Conservation (phyloP, 805 yeast species). For the Hanseniaspora clermontiae region DNA sequence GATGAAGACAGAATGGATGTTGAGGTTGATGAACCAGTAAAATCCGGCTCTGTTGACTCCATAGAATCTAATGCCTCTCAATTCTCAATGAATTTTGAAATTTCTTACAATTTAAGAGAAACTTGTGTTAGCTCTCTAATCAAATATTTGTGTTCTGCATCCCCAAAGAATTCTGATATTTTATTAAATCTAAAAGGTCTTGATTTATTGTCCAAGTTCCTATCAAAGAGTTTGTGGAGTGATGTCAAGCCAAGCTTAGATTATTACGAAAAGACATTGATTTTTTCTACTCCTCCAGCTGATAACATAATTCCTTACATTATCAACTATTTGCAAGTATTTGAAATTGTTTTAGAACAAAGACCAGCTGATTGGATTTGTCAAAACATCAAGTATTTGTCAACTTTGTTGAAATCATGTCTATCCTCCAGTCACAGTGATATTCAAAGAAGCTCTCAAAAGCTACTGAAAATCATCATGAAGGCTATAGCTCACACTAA, state of each 20-base stretch:
- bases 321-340: conserved; percentile 80
- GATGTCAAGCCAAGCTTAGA: conserved; percentile 77
- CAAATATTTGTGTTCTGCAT: conserved; percentile 74
- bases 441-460: conserved; percentile 70
- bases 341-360: conserved; percentile 70
- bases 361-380: conserved; percentile 69
- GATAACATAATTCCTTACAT: conserved; percentile 64
- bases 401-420: conserved; percentile 65
- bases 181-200: conserved; percentile 73
- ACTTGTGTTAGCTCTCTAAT: conserved; percentile 82
- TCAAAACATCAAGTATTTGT: conserved; percentile 54
- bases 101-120: conserved; percentile 72
- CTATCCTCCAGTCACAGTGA: conserved; percentile 73
- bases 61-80: conserved; percentile 32
- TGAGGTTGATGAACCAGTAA: conserved; percentile 15
- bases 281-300: conserved; percentile 61
- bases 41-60: conserved; percentile 12
- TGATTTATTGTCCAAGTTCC: conserved; percentile 57
- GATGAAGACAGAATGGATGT: conserved; percentile 24
- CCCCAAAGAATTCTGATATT: conserved; percentile 71
- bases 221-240: conserved; percentile 69
- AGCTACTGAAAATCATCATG: conserved; percentile 57
- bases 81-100: conserved; percentile 23
- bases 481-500: conserved; percentile 46
- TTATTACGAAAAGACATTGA: conserved; percentile 77